Conservation (phyloP, 2,329 filamentous ascomycete genomes). For the Emericellopsis atlantica region DNA sequence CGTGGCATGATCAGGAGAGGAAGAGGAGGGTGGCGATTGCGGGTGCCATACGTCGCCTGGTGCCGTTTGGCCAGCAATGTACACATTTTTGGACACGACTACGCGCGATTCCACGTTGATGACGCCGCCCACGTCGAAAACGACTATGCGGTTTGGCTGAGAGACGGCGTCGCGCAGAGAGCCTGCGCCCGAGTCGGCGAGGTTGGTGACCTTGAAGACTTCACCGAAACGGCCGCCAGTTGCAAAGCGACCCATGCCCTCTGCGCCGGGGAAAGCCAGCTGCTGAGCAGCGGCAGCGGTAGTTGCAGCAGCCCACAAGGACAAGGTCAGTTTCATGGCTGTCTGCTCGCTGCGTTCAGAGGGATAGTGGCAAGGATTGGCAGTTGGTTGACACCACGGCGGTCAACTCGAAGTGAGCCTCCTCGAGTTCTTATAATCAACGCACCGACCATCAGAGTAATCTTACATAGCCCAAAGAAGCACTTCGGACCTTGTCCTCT, state of each 20-base stretch:
- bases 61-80: conserved; percentile 36
- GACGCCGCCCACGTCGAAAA: conserved; percentile 35
- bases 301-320: background rate
- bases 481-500: too few species aligned
- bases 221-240: conserved; percentile 30
- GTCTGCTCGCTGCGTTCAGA: too few species aligned
- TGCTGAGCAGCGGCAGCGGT: background rate
- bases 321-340: background rate
- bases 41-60: conserved; percentile 26
- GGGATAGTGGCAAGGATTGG: too few species aligned
- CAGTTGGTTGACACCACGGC: too few species aligned
- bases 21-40: background rate
- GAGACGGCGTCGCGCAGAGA: conserved; percentile 38
- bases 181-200: conserved; percentile 32
- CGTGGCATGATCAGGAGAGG: background rate
- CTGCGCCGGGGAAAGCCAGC: conserved; percentile 33
- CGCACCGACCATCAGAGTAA: too few species aligned
- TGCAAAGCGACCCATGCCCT: conserved; percentile 33
- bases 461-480: too few species aligned
- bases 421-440: too few species aligned
- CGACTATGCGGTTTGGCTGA: conserved; percentile 30
- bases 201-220: conserved; percentile 34
- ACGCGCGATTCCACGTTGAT: conserved; percentile 33
- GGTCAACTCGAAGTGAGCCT: too few species aligned
- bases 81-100: conserved; percentile 31